phyloP scores from a whole-genome alignment of 768 basidiomycete genomes.

The Podaxis pistillaris region DNA sequence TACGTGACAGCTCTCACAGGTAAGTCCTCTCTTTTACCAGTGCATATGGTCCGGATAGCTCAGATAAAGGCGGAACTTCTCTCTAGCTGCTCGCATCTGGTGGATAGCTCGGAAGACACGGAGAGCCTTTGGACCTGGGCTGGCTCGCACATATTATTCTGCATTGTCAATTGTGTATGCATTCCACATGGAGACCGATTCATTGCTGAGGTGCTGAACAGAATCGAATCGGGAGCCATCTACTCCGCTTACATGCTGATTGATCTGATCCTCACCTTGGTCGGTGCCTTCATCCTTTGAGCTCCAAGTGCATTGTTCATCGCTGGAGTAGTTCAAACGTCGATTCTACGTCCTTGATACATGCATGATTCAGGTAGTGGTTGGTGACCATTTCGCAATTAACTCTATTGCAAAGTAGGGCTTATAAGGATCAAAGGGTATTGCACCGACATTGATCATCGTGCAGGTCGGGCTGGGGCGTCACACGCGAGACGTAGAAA shows the following conservation, averaged over 20 bases:
- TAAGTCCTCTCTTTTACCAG: conserved; percentile 14
- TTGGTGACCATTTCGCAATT: not conserved
- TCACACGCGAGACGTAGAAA: not conserved
- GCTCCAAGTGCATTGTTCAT: not conserved
- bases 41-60: not conserved
- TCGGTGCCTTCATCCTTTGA: not conserved
- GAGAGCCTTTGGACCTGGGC: conserved; percentile 25
- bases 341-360: conserved; percentile 22
- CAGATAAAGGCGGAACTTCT: not conserved
- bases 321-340: not conserved
- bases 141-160: conserved; percentile 31
- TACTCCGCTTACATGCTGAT: conserved; percentile 25
- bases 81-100: conserved; percentile 34
- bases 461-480: not conserved
- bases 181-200: not conserved
- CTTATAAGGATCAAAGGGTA: not conserved
- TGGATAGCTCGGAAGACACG: conserved; percentile 29
- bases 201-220: conserved; percentile 10
- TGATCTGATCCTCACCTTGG: not conserved
- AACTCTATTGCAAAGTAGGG: not conserved
- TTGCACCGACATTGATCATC: conserved; percentile 1
- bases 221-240: conserved; percentile 38
- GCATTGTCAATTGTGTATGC: conserved; percentile 35
- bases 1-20: conserved; percentile 34
- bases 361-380: conserved; percentile 24